phyloP scores from a whole-genome alignment of 2,329 filamentous ascomycete species.

The Coniochaeta sp. region DNA sequence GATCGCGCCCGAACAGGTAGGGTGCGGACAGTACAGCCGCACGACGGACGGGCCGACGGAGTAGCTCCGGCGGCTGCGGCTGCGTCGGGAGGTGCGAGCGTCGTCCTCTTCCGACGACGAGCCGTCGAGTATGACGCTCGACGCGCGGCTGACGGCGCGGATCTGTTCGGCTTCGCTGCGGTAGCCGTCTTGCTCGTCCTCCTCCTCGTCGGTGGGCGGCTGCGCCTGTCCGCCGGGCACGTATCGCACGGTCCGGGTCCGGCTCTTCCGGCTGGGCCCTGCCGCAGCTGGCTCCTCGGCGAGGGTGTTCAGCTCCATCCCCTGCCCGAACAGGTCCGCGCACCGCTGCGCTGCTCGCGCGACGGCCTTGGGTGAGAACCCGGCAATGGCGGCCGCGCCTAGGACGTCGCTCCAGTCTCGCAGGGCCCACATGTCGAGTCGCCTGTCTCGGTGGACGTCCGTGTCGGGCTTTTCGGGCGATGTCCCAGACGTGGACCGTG shows the following conservation, averaged over 20 bases:
- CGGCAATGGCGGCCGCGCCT: constrained; percentile 67
- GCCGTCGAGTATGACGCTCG: constrained; percentile 1
- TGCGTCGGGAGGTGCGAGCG: neutral
- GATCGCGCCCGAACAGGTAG: constrained; percentile 23
- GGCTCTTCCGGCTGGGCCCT: neutral
- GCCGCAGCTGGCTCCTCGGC: constrained; percentile 8
- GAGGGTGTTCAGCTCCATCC: constrained; percentile 57
- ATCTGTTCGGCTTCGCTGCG: constrained; percentile 1
- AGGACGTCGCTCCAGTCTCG: constrained; percentile 84
- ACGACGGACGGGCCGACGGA: neutral
- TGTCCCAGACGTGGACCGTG: neutral
- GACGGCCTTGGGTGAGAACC: constrained; percentile 59
- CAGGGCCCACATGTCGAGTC: constrained; percentile 28
- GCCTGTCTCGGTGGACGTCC: constrained; percentile 4
- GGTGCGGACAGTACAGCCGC: constrained; percentile 15
- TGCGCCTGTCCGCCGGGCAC: constrained; percentile 17
- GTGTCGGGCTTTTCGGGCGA: neutral
- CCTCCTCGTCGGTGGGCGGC: neutral
- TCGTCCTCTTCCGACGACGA: neutral
- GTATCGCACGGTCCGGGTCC: constrained; percentile 18
- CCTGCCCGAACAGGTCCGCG: constrained; percentile 64
- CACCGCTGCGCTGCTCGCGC: constrained; percentile 68
- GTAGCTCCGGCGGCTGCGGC: neutral
- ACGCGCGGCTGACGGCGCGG: constrained; percentile 4
- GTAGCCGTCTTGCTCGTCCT: neutral